These are phyloP conservation scores for Lipomyces sp. DNA, from an alignment of 805 yeast genomes.

Conservation along the genomic window DNA sequence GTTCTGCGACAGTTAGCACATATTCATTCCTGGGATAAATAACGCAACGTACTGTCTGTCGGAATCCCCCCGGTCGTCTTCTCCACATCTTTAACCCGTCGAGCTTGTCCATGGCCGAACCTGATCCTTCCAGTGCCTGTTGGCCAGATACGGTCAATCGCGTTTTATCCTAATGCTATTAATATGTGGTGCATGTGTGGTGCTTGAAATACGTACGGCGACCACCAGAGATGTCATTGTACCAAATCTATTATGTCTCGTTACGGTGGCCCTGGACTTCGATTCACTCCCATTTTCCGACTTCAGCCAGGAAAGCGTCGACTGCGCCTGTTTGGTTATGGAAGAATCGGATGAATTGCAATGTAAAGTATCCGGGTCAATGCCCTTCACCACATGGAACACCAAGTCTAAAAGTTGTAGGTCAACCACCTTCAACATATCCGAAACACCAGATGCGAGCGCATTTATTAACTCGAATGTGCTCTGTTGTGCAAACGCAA, in stretches of 20 bases:
- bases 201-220: conserved; percentile 1
- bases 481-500: conserved; percentile 66
- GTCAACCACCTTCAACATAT: conserved; percentile 68
- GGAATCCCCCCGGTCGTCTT: conserved; percentile 44
- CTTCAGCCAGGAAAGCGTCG: conserved; percentile 48
- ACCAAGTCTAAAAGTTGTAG: conserved; percentile 70
- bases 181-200: neutral
- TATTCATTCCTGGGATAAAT: neutral
- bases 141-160: conserved; percentile 76
- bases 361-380: conserved; percentile 50
- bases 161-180: conserved; percentile 51
- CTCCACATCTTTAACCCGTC: conserved; percentile 73
- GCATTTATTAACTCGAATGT: conserved; percentile 77
- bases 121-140: conserved; percentile 57
- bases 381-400: conserved; percentile 63
- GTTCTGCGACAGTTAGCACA: conserved; percentile 3
- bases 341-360: neutral
- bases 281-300: conserved; percentile 65
- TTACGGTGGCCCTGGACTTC: conserved; percentile 54
- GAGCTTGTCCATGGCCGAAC: conserved; percentile 63
- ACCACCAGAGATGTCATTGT: conserved; percentile 76
- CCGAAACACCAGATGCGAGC: conserved; percentile 65
- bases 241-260: conserved; percentile 92
- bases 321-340: neutral
- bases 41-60: conserved; percentile 5